Percentiles rank a stretch among this genome's conserved stretches.
These are phyloP conservation scores for Fomitopsis pinicola DNA, from an alignment of 1,284 basidiomycete species.

Conservation along the genomic window DNA sequence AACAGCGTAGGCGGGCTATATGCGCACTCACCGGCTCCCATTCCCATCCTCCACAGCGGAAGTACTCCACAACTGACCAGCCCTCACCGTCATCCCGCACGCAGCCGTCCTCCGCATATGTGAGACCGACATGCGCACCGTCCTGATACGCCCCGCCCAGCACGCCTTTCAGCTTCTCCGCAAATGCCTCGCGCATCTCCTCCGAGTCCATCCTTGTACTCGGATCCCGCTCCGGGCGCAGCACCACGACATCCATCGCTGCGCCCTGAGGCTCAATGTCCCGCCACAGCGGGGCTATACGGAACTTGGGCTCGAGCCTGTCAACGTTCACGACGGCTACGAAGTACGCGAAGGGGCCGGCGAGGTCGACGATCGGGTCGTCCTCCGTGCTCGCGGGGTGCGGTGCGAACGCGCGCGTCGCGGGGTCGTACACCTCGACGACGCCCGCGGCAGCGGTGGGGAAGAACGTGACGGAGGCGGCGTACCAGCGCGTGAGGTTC, in stretches of 20 bases:
- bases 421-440: slow-evolving; percentile 61
- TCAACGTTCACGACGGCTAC: slow-evolving; percentile 79
- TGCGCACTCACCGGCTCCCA: slow-evolving; percentile 76
- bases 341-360: slow-evolving; percentile 86
- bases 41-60: slow-evolving; percentile 76
- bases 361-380: slow-evolving; percentile 39
- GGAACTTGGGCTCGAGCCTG: slow-evolving; percentile 78
- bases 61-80: slow-evolving; percentile 71
- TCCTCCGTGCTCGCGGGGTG: slow-evolving; percentile 24
- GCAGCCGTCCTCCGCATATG: slow-evolving; percentile 48
- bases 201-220: slow-evolving; percentile 35
- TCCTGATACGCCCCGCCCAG: slow-evolving; percentile 69
- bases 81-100: slow-evolving; percentile 41
- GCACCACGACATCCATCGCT: slow-evolving; percentile 74
- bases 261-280: slow-evolving; percentile 31
- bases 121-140: slow-evolving; percentile 64
- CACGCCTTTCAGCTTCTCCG: slow-evolving; percentile 43
- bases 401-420: slow-evolving; percentile 43
- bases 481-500: slow-evolving; percentile 75
- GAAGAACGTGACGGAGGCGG: slow-evolving; percentile 54
- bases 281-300: slow-evolving; percentile 60
- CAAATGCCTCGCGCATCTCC: slow-evolving; percentile 41
- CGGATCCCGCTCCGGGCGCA: slow-evolving; percentile 78
- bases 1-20: neutral
- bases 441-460: slow-evolving; percentile 34